Evolutionary conservation across 176 grass and related monocot genomes (phyloP).

Genomic region (Cocos nucifera): DNA sequence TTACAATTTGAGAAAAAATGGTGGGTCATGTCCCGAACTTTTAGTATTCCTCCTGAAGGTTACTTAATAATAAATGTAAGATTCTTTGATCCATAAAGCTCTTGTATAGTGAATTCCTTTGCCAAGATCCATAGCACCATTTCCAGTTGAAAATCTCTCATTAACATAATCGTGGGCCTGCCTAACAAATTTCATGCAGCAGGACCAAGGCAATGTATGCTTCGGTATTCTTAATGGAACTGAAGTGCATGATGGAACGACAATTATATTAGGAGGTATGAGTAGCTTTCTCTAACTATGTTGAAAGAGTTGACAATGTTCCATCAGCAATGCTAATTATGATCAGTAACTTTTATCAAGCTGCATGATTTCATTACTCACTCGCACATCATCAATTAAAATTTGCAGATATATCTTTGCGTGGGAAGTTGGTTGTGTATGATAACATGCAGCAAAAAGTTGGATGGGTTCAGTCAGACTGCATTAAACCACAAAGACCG

Average conservation of each 20-base stretch:
- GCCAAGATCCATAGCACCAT: background rate
- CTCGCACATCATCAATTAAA: background rate
- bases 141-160: background rate
- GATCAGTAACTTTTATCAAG: background rate
- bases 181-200: constrained; percentile 27
- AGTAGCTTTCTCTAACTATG: background rate
- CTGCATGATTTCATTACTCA: background rate
- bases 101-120: background rate
- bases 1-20: constrained; percentile 60
- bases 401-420: constrained; percentile 56
- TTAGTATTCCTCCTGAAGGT: constrained; percentile 56
- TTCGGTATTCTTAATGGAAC: constrained; percentile 72
- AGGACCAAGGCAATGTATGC: constrained; percentile 83
- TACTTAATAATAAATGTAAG: constrained; percentile 75
- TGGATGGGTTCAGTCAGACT: constrained; percentile 70
- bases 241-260: constrained; percentile 41
- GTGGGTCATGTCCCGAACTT: constrained; percentile 54
- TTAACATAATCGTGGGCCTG: background rate
- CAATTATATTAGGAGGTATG: constrained; percentile 86
- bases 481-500: constrained; percentile 34
- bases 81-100: constrained; percentile 4
- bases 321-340: background rate
- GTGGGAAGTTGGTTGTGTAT: constrained; percentile 75
- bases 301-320: background rate
- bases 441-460: constrained; percentile 62